Evolutionary conservation across 768 basidiomycete species (phyloP), one percentile per base, ranked within the genome.

Genomic region (Suillus decipiens): DNA sequence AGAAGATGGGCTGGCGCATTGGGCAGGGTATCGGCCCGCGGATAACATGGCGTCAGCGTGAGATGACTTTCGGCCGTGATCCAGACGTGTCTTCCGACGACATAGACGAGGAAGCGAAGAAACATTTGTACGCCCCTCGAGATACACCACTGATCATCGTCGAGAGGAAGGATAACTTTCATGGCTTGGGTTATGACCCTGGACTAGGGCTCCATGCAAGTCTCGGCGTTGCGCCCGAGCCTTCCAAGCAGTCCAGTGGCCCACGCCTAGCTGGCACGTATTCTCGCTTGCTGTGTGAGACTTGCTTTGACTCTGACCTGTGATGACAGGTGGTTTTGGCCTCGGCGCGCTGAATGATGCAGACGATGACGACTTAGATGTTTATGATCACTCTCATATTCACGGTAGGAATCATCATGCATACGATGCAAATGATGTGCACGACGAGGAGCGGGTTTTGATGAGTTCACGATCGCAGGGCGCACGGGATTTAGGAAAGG

Each of bases 11-110:
- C 0, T 98, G 97, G 96, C 82, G 89, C 47, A 76, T 87, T 0
- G 97, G 96, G 1, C 95, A 96, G 76, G 97, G 96, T 14, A 87
- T 99, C 22, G 97, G 96, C 0, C 95, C 96, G 5, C 85, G 96
- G 12, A 80, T 99, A 36, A 87, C 93, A 5, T 83, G 89, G 66
- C 82, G 86, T 41, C 87, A 92, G 70, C 86, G 90, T 50, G 87
- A 84, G 66, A 76, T 85, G 19, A 93, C 96, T 72, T 88, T 92
- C 72, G 73, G 82, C 14, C 84, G 84, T 62, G 70, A 75, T 43
- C 74, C 75, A 2, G 69, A 67, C 14, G 74, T 68, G 34, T 77
- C 78, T 10, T 80, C 69, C 41, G 75, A 62, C 41, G 88, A 86
- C 0, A 87, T 89, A 24, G 85, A 90, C 60, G 90, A 89, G 53